Conservation (phyloP, 768 basidiomycete species). For the Sistotremastrum niveocremeum region DNA sequence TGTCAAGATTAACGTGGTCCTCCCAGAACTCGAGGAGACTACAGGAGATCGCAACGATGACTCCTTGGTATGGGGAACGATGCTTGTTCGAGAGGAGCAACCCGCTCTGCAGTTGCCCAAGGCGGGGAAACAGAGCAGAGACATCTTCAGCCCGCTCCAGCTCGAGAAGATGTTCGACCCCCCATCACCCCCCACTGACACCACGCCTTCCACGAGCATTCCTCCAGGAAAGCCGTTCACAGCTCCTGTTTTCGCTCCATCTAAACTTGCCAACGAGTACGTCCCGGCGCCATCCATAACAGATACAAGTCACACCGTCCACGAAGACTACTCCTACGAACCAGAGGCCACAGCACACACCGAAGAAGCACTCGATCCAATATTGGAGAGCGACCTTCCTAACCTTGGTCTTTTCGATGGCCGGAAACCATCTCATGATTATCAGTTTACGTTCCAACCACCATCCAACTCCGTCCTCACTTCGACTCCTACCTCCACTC, state of each 20-base stretch:
- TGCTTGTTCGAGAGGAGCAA: slow-evolving; percentile 60
- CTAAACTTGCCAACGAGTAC: slow-evolving; percentile 25
- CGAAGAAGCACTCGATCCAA: slow-evolving; percentile 23
- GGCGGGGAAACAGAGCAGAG: slow-evolving; percentile 28
- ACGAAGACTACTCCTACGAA: slow-evolving; percentile 7
- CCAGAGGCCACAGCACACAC: slow-evolving; percentile 4
- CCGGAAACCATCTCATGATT: slow-evolving; percentile 33
- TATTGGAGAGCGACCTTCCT: slow-evolving; percentile 36
- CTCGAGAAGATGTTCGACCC: slow-evolving; percentile 92
- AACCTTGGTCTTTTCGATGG: slow-evolving; percentile 28
- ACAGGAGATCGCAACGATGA: slow-evolving; percentile 13
- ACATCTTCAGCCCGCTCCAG: slow-evolving; percentile 79
- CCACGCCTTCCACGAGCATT: slow-evolving; percentile 12
- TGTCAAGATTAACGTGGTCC: slow-evolving; percentile 23
- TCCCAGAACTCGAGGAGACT: slow-evolving; percentile 27
- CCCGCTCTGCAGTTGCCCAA: slow-evolving; percentile 21
- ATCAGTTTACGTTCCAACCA: slow-evolving; percentile 55
- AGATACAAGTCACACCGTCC: slow-evolving; percentile 13
- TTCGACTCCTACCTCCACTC: slow-evolving; percentile 18
- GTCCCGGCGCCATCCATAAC: slow-evolving; percentile 9
- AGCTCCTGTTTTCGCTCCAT: slow-evolving; percentile 14
- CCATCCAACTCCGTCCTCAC: slow-evolving; percentile 54
- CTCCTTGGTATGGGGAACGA: slow-evolving; percentile 44
- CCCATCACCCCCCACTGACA: slow-evolving; percentile 54
- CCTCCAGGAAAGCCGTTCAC: slow-evolving; percentile 5